Evolutionary conservation across 805 yeast species (phyloP).

Genomic region (Candida dajiaensis): DNA sequence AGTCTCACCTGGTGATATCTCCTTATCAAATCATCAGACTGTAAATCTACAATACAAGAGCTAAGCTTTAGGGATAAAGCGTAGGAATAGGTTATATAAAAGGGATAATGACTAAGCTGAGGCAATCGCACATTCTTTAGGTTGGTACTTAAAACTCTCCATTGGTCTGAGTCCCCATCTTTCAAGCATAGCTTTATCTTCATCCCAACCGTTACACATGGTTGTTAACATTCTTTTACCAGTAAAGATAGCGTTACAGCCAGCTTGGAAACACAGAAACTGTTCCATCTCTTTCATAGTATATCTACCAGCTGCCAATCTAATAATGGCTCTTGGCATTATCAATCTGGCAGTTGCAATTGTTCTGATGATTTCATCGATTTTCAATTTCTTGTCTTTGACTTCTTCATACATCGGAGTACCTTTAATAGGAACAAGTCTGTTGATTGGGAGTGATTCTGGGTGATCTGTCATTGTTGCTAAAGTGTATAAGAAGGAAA

Average conservation of each 20-base stretch:
- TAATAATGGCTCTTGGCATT: slow-evolving; percentile 66
- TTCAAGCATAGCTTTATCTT: slow-evolving; percentile 59
- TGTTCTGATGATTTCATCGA: slow-evolving; percentile 61
- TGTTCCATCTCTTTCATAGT: slow-evolving; percentile 78
- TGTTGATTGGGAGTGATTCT: slow-evolving; percentile 75
- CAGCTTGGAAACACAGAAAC: slow-evolving; percentile 68
- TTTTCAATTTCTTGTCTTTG: slow-evolving; percentile 38
- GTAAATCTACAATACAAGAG: not conserved
- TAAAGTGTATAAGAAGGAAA: slow-evolving; percentile 60
- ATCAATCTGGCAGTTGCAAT: slow-evolving; percentile 70
- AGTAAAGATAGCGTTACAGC: slow-evolving; percentile 76
- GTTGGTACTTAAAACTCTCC: slow-evolving; percentile 34
- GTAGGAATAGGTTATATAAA: not conserved
- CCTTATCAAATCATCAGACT: too few relatives aligned
- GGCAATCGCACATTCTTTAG: slow-evolving; percentile 2
- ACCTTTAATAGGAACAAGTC: slow-evolving; percentile 73
- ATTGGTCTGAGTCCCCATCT: slow-evolving; percentile 66
- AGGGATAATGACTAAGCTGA: not conserved
- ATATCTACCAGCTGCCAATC: slow-evolving; percentile 78
- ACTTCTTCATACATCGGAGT: slow-evolving; percentile 66
- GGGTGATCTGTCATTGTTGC: slow-evolving; percentile 70
- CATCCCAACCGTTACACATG: slow-evolving; percentile 81
- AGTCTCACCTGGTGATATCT: too few relatives aligned
- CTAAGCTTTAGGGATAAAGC: not conserved
- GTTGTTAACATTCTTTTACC: slow-evolving; percentile 81